Base-by-base conservation (phyloP, 2,329 filamentous ascomycete genomes). In the Rachicladosporium sp. region DNA sequence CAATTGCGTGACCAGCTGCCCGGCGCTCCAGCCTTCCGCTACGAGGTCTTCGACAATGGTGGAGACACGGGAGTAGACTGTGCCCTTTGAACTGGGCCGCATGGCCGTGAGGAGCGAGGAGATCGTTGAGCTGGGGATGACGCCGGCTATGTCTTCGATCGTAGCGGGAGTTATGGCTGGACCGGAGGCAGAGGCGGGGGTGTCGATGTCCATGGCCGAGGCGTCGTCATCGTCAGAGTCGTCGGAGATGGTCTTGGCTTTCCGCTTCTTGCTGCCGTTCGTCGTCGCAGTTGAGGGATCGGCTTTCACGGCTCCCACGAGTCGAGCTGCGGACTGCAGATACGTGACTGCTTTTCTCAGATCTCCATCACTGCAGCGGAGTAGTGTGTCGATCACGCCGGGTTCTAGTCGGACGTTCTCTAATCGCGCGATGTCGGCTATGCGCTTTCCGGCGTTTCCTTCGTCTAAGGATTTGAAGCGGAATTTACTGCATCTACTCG, bases 381-480 rank as follows among this genome's bases (percentile, higher is more conserved):
- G 86, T 43, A 98, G 66, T 27, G 84, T 80, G 49, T 93, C 83
- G 11, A 91, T 67, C 0, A 86, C 88, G 0, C 86, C 88, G 7
- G 80, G 70, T 45, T 86, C 85, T 27, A 95, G 63, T 31, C 61
- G 65, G 4, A 99, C 80, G 1, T 77, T 76, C 61, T 98, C 91
- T 34, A 78, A 70, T 38, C 69, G 65, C 1, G 91, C 87, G 62
- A 99, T 98, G 39, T 87, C 76, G 52, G 82, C 76, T 9, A 99
- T 65, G 40, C 93, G 70, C 54, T 72, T 76, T 51, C 78, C 80
- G 6, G 91, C 86, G 56, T 93, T 93, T 6, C 75, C 76, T 54
- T 88, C 82, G 59, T 95, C 89, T 47, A 98, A 67, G 47, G 83
- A 85, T 75, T 98, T 98, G 74, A 98, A 99, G 27, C 91, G 74